Base-by-base conservation (phyloP, 1,284 basidiomycete species). In the Irpex rosettiformis region DNA sequence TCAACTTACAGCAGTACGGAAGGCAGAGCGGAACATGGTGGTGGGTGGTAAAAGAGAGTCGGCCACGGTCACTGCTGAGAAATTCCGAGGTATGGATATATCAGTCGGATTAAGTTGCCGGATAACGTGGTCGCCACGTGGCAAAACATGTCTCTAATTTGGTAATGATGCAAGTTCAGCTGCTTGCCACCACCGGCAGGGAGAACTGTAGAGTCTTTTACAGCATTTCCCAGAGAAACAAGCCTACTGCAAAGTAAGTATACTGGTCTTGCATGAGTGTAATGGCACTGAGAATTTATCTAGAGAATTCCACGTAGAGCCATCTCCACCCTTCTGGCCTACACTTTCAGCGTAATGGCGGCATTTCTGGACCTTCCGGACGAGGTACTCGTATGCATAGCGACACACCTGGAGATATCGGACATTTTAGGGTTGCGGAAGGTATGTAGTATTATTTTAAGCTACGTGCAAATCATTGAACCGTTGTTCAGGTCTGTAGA, bases 301-400 rank as follows among this genome's bases (percentile, higher is more conserved):
- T n/a, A n/a, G n/a, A n/a, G n/a, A n/a, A n/a, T n/a, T n/a, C n/a
- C n/a, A n/a, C n/a, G n/a, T n/a, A n/a, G n/a, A n/a, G n/a, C n/a
- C n/a, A n/a, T n/a, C n/a, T n/a, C n/a, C n/a, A 40, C 13, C 11
- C 1, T 1, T 40, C n/a, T 40, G 33, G 22, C 4, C 1, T 47
- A 2, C 18, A 47, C n/a, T 24, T 7, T 1, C 21, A 22, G 1
- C 16, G 18, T 33, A 25, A 53, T 43, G 16, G 30, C 49, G 21
- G 10, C 33, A 30, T 48, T 59, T 24, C 21, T 58, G 30, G 27
- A 28, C 13, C 52, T 69, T 8, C 68, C 69, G 3, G 61, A 58
- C 54, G 70, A 72, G 49, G 57, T 72, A 2, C 49, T 69, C 10
- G 61, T 70, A 3, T 61, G 66, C 8, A 65, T 70, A 5, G 27